Evolutionary conservation across 2,329 filamentous ascomycete genomes (phyloP).

Genomic region (Cladosporium sp.): DNA sequence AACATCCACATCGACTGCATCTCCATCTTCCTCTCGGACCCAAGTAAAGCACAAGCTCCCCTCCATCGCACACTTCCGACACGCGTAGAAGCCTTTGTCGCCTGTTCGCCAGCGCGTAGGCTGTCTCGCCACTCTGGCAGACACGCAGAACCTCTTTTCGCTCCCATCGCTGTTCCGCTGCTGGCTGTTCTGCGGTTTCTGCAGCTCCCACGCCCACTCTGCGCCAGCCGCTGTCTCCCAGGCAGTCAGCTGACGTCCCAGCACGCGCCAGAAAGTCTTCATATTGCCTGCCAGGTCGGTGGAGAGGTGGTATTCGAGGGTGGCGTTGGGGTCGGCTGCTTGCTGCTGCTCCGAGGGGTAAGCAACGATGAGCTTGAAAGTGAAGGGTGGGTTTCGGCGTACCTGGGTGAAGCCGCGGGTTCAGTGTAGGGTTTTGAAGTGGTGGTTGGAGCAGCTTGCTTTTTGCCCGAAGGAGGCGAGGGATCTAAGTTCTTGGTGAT

Average conservation of each 20-base stretch:
- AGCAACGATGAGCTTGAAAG: slow-evolving; percentile 5
- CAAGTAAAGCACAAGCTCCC: slow-evolving; percentile 21
- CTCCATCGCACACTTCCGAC: slow-evolving; percentile 21
- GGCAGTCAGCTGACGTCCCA: slow-evolving; percentile 14
- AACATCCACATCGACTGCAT: slow-evolving; percentile 15
- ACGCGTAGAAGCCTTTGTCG: slow-evolving; percentile 23
- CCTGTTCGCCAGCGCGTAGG: slow-evolving; percentile 21
- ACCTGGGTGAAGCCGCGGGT: neutral
- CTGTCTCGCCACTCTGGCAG: slow-evolving; percentile 18
- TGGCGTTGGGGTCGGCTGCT: neutral
- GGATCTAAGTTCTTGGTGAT: no score
- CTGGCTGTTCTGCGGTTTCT: slow-evolving; percentile 11
- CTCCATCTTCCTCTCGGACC: slow-evolving; percentile 16
- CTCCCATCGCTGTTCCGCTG: neutral
- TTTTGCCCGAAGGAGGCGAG: no score
- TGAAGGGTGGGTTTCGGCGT: neutral
- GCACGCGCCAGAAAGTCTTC: slow-evolving; percentile 11
- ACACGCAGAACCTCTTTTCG: slow-evolving; percentile 16
- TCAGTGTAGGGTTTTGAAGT: neutral
- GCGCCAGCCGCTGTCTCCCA: slow-evolving; percentile 23
- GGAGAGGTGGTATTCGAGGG: neutral
- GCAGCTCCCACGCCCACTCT: slow-evolving; percentile 21
- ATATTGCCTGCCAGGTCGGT: slow-evolving; percentile 13
- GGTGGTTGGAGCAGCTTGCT: neutral
- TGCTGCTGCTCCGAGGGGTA: neutral